phyloP scores from a whole-genome alignment of 1,139 yeast species.

The Magnusiomyces tetraspermus region DNA sequence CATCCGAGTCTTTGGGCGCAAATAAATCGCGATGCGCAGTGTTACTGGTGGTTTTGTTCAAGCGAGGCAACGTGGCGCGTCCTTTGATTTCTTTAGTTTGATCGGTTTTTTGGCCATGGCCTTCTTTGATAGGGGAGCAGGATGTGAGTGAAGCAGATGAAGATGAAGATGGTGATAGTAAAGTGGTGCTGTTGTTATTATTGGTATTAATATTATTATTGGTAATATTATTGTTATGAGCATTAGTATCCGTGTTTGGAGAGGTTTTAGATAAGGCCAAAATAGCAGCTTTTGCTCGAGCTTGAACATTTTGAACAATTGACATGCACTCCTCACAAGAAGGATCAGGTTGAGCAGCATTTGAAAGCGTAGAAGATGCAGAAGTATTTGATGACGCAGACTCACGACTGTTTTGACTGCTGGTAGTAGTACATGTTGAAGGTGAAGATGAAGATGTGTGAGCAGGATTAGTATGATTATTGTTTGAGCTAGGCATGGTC shows the following conservation, averaged over 20 bases:
- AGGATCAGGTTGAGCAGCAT: neutral
- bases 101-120: too few relatives aligned
- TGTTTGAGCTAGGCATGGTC: too few relatives aligned
- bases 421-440: neutral
- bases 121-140: too few relatives aligned
- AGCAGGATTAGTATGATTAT: neutral
- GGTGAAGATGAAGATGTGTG: neutral
- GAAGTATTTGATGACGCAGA: neutral
- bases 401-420: neutral
- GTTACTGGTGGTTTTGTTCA: neutral
- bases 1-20: neutral
- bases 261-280: neutral
- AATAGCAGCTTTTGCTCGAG: neutral
- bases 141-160: neutral
- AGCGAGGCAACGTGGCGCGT: neutral
- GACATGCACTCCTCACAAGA: slow-evolving; percentile 1
- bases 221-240: too few relatives aligned
- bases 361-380: neutral
- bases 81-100: neutral
- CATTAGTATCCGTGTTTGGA: too few relatives aligned
- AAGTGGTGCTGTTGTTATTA: too few relatives aligned
- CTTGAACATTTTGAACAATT: neutral
- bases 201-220: too few relatives aligned
- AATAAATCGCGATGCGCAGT: neutral
- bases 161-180: neutral